Conservation (phyloP, 345 rosid species). For the Camelina sativa region DNA sequence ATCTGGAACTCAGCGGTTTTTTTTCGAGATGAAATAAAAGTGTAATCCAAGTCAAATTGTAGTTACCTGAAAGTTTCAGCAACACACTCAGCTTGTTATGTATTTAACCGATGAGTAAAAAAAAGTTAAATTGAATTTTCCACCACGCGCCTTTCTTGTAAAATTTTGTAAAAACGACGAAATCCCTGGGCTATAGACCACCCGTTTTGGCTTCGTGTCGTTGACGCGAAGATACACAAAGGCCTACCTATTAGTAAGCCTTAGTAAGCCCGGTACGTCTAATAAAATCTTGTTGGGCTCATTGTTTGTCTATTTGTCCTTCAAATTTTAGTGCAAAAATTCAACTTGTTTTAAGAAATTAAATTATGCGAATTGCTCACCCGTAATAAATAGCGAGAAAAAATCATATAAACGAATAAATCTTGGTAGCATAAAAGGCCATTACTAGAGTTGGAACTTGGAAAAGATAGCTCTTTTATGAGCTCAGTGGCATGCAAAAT, state of each 20-base stretch:
- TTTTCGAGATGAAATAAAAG: no score
- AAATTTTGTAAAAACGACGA: neutral
- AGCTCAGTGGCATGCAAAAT: constrained; percentile 14
- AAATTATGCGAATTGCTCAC: neutral
- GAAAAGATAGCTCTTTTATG: neutral
- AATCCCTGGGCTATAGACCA: neutral
- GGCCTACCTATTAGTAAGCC: neutral
- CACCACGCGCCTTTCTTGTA: neutral
- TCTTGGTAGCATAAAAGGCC: neutral
- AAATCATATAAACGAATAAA: neutral
- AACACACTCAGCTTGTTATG: no score
- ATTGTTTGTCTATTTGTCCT: neutral
- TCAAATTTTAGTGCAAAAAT: neutral
- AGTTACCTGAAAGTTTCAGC: no score
- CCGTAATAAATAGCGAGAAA: no score
- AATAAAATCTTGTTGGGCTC: neutral
- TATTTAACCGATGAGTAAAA: neutral
- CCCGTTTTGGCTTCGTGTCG: neutral
- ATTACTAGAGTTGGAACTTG: neutral
- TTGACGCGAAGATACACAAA: neutral
- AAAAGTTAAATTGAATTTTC: neutral
- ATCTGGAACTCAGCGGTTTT: no score
- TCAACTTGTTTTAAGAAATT: no score
- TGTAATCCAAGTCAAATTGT: neutral
- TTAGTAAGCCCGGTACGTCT: neutral